Percentiles rank a stretch among this genome's conserved stretches.
These are phyloP conservation scores for Puya raimondii DNA, from an alignment of 176 grass and related monocot species.

Conservation along the genomic window DNA sequence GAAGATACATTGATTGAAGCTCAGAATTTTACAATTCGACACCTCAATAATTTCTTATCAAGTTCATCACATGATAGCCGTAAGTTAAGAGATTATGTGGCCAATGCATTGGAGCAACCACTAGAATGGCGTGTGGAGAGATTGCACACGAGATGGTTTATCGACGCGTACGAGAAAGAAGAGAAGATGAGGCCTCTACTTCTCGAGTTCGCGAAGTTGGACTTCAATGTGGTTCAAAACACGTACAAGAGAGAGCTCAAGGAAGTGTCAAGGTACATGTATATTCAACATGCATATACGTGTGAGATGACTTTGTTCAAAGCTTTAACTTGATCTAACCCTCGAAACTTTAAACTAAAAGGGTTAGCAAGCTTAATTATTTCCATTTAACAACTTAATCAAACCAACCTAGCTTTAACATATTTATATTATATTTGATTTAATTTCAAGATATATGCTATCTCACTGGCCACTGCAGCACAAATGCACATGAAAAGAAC, in stretches of 20 bases:
- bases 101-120: conserved; percentile 8
- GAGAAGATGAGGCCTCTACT: background rate
- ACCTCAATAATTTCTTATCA: conserved; percentile 15
- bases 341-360: background rate
- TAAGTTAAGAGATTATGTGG: background rate
- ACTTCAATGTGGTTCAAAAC: conserved; percentile 30
- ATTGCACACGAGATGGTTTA: conserved; percentile 9
- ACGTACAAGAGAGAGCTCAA: conserved; percentile 18
- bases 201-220: conserved; percentile 22
- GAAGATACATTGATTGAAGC: conserved; percentile 19
- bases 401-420: background rate
- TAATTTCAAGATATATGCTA: too few species aligned
- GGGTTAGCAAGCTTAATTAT: background rate
- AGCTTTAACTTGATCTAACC: too few species aligned
- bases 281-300: background rate
- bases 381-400: background rate
- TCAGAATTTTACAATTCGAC: conserved; percentile 13
- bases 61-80: background rate
- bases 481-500: too few species aligned
- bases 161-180: background rate
- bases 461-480: too few species aligned
- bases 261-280: conserved; percentile 16
- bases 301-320: too few species aligned
- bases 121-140: conserved; percentile 5
- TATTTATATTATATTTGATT: background rate